Conservation (phyloP, 345 rosid species). For the Kandelia obovata region DNA sequence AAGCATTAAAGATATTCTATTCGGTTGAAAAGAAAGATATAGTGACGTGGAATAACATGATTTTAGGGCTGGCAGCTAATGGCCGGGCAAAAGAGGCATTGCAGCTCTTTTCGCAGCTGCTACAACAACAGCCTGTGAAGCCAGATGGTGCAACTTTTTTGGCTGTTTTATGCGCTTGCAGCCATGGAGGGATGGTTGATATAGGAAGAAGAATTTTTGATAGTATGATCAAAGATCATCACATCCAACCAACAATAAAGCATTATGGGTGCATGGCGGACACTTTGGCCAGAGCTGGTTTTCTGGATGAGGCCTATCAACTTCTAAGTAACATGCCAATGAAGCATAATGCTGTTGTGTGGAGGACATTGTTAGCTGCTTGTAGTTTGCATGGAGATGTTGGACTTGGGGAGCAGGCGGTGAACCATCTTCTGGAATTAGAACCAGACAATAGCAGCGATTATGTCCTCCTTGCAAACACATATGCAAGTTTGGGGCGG, state of each 20-base stretch:
- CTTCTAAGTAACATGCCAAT: conserved; percentile 29
- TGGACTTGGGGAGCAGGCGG: conserved; percentile 31
- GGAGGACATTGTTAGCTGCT: conserved; percentile 41
- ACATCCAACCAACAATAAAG: conserved; percentile 33
- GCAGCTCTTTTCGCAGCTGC: conserved; percentile 24
- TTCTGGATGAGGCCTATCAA: conserved; percentile 38
- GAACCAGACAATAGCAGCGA: conserved; percentile 43
- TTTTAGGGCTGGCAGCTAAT: conserved; percentile 37
- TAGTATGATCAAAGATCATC: conserved; percentile 29
- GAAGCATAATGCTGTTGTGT: conserved; percentile 30
- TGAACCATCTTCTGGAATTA: conserved; percentile 24
- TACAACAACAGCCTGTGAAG: conserved; percentile 8
- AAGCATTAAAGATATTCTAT: conserved; percentile 33
- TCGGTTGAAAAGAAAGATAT: conserved; percentile 22
- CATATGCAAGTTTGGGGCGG: conserved; percentile 31
- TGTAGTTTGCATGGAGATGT: conserved; percentile 36
- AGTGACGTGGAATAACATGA: conserved; percentile 43
- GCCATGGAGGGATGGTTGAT: conserved; percentile 43
- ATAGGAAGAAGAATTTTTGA: conserved; percentile 39
- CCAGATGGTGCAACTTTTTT: conserved; percentile 45
- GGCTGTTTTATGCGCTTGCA: conserved; percentile 42
- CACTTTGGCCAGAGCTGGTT: conserved; percentile 43
- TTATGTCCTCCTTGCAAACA: conserved; percentile 35
- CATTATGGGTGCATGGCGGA: conserved; percentile 49
- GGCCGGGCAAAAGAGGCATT: conserved; percentile 35